A percentile compares a stretch with the other conserved stretches of the same genome.
Conservation (phyloP, 768 basidiomycete genomes). For the Sporobolomyces phaffii region DNA sequence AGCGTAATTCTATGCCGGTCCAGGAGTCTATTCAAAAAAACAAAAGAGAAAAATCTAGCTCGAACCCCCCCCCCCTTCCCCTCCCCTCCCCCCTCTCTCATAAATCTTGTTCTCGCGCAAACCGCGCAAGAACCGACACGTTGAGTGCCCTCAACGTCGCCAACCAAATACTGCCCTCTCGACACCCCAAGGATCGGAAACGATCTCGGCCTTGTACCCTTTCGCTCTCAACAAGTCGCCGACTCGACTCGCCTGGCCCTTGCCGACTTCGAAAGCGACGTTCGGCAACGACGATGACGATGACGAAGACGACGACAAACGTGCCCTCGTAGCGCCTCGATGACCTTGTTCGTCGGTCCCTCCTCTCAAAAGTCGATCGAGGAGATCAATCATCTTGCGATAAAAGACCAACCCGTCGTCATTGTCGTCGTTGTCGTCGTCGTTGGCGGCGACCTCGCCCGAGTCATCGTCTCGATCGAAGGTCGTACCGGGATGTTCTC, state of each 20-base stretch:
- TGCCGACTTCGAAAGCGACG: conserved; percentile 40
- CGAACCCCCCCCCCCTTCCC: too few relatives aligned
- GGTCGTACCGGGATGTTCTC: conserved; percentile 57
- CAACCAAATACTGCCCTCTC: conserved; percentile 32
- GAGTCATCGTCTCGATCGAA: background rate
- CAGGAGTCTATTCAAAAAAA: too few relatives aligned
- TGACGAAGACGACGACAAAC: too few relatives aligned
- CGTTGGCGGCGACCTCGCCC: background rate
- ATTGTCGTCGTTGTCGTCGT: background rate
- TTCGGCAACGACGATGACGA: too few relatives aligned
- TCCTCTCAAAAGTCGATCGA: conserved; percentile 42
- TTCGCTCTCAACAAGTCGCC: conserved; percentile 7
- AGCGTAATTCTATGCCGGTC: too few relatives aligned
- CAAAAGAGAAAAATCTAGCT: too few relatives aligned
- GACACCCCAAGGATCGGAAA: conserved; percentile 32
- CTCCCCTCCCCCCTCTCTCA: too few relatives aligned
- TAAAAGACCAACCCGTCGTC: conserved; percentile 63
- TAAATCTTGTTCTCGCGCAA: too few relatives aligned
- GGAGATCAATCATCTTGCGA: conserved; percentile 61
- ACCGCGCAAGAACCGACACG: too few relatives aligned
- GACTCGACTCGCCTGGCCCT: conserved; percentile 32
- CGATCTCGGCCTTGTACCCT: conserved; percentile 9
- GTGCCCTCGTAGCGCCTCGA: background rate
- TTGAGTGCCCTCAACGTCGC: too few relatives aligned
- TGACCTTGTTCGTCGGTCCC: background rate